Evolutionary conservation across 257 asterid genomes (phyloP).

Genomic region (Nicotiana tabacum): DNA sequence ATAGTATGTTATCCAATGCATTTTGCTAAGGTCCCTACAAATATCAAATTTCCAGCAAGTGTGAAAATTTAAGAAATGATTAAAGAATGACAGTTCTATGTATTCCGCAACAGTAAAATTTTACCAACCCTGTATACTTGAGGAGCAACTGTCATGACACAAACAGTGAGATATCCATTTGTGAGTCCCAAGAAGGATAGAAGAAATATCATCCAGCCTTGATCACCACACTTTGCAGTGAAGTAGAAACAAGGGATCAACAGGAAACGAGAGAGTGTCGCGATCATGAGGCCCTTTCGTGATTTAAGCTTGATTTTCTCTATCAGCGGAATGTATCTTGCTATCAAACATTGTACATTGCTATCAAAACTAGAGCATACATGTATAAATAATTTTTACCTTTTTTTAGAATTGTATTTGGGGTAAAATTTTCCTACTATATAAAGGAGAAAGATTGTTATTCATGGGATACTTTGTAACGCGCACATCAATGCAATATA

Average conservation of each 20-base stretch:
- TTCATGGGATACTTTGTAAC: too few relatives aligned
- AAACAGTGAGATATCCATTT: conserved; percentile 77
- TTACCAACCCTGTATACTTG: conserved; percentile 67
- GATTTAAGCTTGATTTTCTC: conserved; percentile 43
- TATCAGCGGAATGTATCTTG: conserved; percentile 57
- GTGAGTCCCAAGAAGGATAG: conserved; percentile 67
- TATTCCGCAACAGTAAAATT: neutral
- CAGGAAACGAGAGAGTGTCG: conserved; percentile 49
- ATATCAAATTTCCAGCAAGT: neutral
- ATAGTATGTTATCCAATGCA: conserved; percentile 72
- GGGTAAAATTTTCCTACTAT: too few relatives aligned
- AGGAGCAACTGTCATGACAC: conserved; percentile 71
- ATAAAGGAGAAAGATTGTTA: too few relatives aligned
- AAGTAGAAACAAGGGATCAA: conserved; percentile 75
- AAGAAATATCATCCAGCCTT: conserved; percentile 76
- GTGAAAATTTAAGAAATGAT: neutral
- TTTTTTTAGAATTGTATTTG: too few relatives aligned
- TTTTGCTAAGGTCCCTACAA: conserved; percentile 94
- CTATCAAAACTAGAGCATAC: conserved; percentile 68
- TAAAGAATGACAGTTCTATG: neutral
- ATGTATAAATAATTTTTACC: conserved; percentile 21
- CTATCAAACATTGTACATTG: conserved; percentile 60
- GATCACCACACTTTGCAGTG: conserved; percentile 77
- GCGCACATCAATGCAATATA: too few relatives aligned
- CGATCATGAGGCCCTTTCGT: conserved; percentile 50